Evolutionary conservation across 106 monocot species (phyloP).

Genomic region (Cymbidium sinense): DNA sequence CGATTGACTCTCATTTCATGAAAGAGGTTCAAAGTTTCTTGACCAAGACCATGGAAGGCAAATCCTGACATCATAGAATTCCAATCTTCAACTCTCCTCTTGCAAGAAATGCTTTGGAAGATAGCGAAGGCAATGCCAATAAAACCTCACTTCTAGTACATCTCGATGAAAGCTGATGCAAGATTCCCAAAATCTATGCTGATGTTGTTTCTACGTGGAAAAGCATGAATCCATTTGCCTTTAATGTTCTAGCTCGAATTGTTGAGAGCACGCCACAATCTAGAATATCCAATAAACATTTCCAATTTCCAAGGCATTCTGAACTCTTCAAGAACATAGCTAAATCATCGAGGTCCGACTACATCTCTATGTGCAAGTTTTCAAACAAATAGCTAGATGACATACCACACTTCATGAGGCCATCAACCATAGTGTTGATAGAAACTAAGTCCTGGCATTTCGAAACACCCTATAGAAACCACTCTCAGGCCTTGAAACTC

Average conservation of each 20-base stretch:
- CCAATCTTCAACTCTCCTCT: constrained; percentile 11
- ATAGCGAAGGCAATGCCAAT: constrained; percentile 1
- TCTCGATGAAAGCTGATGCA: constrained; percentile 18
- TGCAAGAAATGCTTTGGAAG: constrained; percentile 8
- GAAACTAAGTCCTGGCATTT: constrained; percentile 28
- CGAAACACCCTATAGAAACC: constrained; percentile 7
- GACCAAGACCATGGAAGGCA: constrained; percentile 25
- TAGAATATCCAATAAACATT: constrained; percentile 19
- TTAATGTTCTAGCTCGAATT: constrained; percentile 9
- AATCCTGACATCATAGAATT: constrained; percentile 22
- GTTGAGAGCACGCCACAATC: constrained; percentile 16
- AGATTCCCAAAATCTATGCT: not conserved
- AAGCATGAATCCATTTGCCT: constrained; percentile 27
- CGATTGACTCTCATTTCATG: constrained; percentile 14
- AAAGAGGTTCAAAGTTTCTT: no score
- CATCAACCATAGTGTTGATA: no score
- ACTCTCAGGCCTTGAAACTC: constrained; percentile 8
- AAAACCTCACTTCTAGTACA: constrained; percentile 26
- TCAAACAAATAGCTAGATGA: constrained; percentile 13
- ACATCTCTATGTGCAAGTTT: constrained; percentile 1
- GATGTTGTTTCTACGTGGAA: not conserved
- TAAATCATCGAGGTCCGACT: constrained; percentile 28
- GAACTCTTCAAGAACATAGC: constrained; percentile 9
- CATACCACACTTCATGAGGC: constrained; percentile 4
- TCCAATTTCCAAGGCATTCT: constrained; percentile 14